Evolutionary conservation across 441 rosid genomes (phyloP).

Genomic region (Hura crepitans): DNA sequence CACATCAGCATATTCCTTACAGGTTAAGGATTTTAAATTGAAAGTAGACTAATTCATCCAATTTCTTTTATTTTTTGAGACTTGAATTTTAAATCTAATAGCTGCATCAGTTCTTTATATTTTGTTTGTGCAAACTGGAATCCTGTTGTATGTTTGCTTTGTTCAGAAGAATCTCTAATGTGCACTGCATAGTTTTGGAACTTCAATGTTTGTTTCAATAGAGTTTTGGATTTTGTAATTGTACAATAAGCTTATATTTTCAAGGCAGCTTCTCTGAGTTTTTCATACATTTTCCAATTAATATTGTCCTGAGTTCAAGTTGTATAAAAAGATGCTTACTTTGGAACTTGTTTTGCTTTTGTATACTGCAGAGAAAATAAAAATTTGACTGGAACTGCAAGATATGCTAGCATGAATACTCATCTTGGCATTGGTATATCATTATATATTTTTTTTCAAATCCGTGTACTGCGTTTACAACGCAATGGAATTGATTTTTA

Average conservation of each 20-base stretch:
- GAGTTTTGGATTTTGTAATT: not conserved
- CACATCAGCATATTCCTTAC: constrained; percentile 94
- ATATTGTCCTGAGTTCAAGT: not conserved
- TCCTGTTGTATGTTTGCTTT: not conserved
- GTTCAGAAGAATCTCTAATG: too few species aligned
- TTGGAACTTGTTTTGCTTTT: constrained; percentile 13
- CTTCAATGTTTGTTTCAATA: too few species aligned
- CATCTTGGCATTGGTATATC: constrained; percentile 90
- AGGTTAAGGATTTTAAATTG: constrained; percentile 41
- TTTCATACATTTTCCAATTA: not conserved
- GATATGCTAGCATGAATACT: constrained; percentile 99
- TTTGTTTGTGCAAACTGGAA: not conserved
- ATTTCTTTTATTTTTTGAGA: not conserved
- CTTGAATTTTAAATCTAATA: not conserved
- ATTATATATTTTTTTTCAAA: constrained; percentile 4
- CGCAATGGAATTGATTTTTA: not conserved
- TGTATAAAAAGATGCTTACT: not conserved
- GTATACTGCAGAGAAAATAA: constrained; percentile 74
- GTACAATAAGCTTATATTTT: not conserved
- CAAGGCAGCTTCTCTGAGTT: not conserved
- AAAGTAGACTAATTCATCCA: not conserved
- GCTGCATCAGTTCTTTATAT: not conserved
- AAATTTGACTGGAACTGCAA: constrained; percentile 94
- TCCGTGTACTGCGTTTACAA: not conserved
- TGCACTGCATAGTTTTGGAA: too few species aligned